Conservation (phyloP, 2,329 filamentous ascomycete species). For the Fusarium kyushuense region DNA sequence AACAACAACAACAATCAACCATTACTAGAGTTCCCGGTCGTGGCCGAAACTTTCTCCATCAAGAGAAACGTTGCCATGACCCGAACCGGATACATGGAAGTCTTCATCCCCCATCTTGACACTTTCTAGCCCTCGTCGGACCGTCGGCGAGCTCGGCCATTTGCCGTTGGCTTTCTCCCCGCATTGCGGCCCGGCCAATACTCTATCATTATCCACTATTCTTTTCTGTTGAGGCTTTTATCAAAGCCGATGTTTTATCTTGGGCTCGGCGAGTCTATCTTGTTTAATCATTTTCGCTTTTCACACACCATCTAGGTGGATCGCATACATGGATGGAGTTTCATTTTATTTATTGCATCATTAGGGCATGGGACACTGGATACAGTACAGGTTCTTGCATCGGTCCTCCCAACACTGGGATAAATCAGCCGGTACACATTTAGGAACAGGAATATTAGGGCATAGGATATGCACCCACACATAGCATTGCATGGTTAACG, state of each 20-base stretch:
- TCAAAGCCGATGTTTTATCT: constrained; percentile 25
- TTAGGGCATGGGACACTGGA: constrained; percentile 27
- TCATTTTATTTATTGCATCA: constrained; percentile 19
- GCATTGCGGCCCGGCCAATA: constrained; percentile 24
- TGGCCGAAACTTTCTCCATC: constrained; percentile 22
- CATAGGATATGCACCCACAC: constrained; percentile 27
- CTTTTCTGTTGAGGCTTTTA: constrained; percentile 28
- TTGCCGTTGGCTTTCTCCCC: constrained; percentile 21
- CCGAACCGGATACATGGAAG: constrained; percentile 36
- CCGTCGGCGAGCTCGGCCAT: constrained; percentile 34
- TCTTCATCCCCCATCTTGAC: constrained; percentile 11
- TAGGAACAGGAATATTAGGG: constrained; percentile 29
- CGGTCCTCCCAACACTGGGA: constrained; percentile 41
- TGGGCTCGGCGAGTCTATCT: constrained; percentile 13
- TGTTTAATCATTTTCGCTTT: constrained; percentile 31
- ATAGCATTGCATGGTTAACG: constrained; percentile 27
- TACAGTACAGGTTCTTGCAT: constrained; percentile 34
- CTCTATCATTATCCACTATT: constrained; percentile 11
- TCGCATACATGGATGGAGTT: constrained; percentile 37
- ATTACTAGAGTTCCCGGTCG: constrained; percentile 34
- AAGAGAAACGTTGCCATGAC: constrained; percentile 11
- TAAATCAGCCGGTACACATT: constrained; percentile 34
- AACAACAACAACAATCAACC: constrained; percentile 33
- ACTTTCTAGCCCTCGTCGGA: constrained; percentile 18
- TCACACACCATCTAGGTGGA: constrained; percentile 22